phyloP scores from a whole-genome alignment of 2,329 filamentous ascomycete genomes.

The Hansfordia pulvinata region DNA sequence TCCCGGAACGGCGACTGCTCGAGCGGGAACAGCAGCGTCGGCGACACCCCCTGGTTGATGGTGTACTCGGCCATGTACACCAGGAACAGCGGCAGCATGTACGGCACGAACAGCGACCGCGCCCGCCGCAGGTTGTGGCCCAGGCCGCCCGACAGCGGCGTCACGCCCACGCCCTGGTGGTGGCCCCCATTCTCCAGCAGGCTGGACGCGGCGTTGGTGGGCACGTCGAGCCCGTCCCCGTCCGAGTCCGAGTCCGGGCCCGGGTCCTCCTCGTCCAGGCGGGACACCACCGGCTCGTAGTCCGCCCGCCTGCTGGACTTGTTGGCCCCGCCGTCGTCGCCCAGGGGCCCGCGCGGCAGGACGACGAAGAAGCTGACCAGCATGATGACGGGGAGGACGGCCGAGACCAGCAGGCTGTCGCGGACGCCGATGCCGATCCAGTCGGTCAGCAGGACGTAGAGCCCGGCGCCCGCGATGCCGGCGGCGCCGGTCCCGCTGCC shows the following conservation, averaged over 20 bases:
- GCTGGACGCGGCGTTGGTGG: constrained; percentile 30
- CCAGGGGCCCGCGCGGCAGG: constrained; percentile 55
- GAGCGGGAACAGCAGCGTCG: constrained; percentile 79
- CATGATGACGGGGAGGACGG: constrained; percentile 72
- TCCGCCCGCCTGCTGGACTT: too few relatives aligned
- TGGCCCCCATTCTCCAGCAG: too few relatives aligned
- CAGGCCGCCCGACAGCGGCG: constrained; percentile 21
- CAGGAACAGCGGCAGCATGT: constrained; percentile 81
- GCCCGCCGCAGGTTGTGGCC: constrained; percentile 43
- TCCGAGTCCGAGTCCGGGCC: constrained; percentile 29
- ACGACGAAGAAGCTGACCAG: constrained; percentile 74
- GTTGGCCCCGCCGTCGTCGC: constrained; percentile 25
- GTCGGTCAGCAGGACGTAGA: constrained; percentile 79
- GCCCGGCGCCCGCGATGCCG: constrained; percentile 71
- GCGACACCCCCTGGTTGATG: constrained; percentile 89
- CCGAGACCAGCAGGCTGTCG: constrained; percentile 62
- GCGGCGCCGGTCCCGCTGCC: constrained; percentile 84
- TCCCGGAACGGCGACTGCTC: constrained; percentile 61
- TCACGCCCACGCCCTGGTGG: constrained; percentile 27
- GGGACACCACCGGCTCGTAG: constrained; percentile 44
- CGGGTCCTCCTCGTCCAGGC: constrained; percentile 44
- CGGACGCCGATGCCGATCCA: constrained; percentile 63
- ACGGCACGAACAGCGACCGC: constrained; percentile 56
- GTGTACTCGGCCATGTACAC: constrained; percentile 96
- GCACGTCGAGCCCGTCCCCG: constrained; percentile 19